These are phyloP conservation scores for Spiromastix sp. DNA, from an alignment of 2,329 filamentous ascomycete species.

Conservation along the genomic window DNA sequence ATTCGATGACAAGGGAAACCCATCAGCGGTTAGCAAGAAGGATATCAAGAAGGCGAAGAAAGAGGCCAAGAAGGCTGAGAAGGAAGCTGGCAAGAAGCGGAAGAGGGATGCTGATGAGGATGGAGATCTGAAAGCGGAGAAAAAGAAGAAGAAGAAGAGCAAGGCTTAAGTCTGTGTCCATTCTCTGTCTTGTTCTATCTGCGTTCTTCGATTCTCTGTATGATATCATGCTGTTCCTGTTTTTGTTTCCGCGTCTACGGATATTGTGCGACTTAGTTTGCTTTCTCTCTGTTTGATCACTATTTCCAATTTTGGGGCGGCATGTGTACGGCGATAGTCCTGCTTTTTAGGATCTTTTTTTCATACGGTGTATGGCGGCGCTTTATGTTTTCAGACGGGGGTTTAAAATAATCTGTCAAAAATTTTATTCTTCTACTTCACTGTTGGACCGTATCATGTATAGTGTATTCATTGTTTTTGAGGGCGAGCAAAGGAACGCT, in stretches of 20 bases:
- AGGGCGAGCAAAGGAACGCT: no score
- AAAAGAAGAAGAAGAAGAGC: slow-evolving; percentile 54
- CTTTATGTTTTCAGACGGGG: no score
- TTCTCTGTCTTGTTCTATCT: slow-evolving; percentile 12
- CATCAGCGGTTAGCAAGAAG: slow-evolving; percentile 63
- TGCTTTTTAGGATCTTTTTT: slow-evolving; percentile 11
- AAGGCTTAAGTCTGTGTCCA: slow-evolving; percentile 35
- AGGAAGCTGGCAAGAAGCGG: slow-evolving; percentile 59
- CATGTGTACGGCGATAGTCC: slow-evolving; percentile 10
- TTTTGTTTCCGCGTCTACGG: slow-evolving; percentile 15
- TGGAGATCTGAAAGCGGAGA: slow-evolving; percentile 41
- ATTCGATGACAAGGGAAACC: slow-evolving; percentile 54
- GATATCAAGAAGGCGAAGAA: slow-evolving; percentile 64
- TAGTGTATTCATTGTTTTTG: no score
- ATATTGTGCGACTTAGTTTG: background rate
- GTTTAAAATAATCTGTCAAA: no score
- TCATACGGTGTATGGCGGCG: slow-evolving; percentile 13
- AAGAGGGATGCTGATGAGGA: slow-evolving; percentile 49
- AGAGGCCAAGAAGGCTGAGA: slow-evolving; percentile 44
- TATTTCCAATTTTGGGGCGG: slow-evolving; percentile 2
- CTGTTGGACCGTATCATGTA: no score
- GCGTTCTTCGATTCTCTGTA: slow-evolving; percentile 21
- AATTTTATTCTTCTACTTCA: no score
- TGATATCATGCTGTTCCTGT: slow-evolving; percentile 31
- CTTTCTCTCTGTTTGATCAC: background rate